These are phyloP conservation scores for Chlamydomonas sphaeroides DNA, from an alignment of 139 green algal species.

Conservation along the genomic window DNA sequence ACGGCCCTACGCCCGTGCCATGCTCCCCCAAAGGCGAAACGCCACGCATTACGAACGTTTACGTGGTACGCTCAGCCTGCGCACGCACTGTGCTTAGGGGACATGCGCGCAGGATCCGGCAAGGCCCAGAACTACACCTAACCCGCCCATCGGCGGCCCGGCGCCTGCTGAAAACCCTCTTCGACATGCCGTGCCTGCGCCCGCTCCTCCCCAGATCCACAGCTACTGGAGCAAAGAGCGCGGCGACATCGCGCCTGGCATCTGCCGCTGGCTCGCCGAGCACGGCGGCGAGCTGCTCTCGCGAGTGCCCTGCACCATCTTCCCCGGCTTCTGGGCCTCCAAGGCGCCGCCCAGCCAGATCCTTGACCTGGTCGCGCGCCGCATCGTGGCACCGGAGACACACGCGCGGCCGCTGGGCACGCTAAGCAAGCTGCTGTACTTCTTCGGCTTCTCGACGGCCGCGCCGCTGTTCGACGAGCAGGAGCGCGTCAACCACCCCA, in stretches of 20 bases:
- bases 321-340: neutral
- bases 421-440: neutral
- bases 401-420: slow-evolving; percentile 7
- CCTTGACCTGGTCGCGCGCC: slow-evolving; percentile 2
- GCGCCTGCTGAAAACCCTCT: neutral
- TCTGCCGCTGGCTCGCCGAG: neutral
- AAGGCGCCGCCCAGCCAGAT: neutral
- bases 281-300: neutral
- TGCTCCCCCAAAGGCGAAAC: neutral
- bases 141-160: too few relatives aligned
- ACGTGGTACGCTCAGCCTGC: neutral
- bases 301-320: neutral
- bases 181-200: too few relatives aligned
- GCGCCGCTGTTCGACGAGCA: neutral
- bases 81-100: neutral
- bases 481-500: neutral
- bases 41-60: neutral
- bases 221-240: slow-evolving; percentile 24
- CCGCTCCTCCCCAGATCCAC: neutral
- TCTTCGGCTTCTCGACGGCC: neutral
- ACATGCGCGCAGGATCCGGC: neutral
- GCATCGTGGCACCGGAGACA: slow-evolving; percentile 22
- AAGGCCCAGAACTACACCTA: neutral
- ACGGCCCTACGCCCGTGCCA: too few relatives aligned
- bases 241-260: neutral